A percentile compares a stretch with the other conserved stretches of the same genome.
phyloP scores from a whole-genome alignment of 805 yeast genomes.

The Clavispora phyllophila region DNA sequence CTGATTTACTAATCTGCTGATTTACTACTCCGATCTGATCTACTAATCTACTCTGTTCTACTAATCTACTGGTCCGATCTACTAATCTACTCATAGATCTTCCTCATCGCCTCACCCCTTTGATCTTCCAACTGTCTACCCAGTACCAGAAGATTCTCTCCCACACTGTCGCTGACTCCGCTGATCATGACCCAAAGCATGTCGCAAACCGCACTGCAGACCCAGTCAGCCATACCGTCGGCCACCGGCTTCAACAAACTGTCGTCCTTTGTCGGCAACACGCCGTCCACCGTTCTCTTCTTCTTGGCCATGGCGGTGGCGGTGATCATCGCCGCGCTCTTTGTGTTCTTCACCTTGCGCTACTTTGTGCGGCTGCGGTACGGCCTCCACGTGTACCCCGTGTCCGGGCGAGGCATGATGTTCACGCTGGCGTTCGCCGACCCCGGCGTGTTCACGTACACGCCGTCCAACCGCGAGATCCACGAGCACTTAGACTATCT shows the following conservation, averaged over 20 bases:
- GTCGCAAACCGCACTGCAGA: not conserved
- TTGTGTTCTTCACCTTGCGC: slow-evolving; percentile 55
- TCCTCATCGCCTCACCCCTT: too few relatives aligned
- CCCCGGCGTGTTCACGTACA: slow-evolving; percentile 10
- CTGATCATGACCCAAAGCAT: not conserved
- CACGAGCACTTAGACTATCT: slow-evolving; percentile 33
- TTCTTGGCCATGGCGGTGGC: slow-evolving; percentile 63
- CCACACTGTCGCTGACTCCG: not conserved
- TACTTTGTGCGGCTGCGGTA: slow-evolving; percentile 53
- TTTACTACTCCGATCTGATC: too few relatives aligned
- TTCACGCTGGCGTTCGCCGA: slow-evolving; percentile 8
- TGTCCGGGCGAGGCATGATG: slow-evolving; percentile 23
- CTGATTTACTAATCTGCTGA: too few relatives aligned
- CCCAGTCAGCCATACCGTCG: not conserved
- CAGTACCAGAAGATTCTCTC: too few relatives aligned
- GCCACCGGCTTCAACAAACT: not conserved
- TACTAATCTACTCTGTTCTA: too few relatives aligned
- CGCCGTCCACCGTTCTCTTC: slow-evolving; percentile 60
- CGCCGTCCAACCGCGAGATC: slow-evolving; percentile 20
- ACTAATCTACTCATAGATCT: too few relatives aligned
- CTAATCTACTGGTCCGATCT: too few relatives aligned
- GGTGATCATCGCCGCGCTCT: slow-evolving; percentile 48
- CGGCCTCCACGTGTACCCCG: slow-evolving; percentile 47
- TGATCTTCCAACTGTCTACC: too few relatives aligned
- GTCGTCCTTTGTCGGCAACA: slow-evolving; percentile 35